A percentile compares a stretch with the other conserved stretches of the same genome.
Conservation (phyloP, 495 filamentous ascomycete species). For the Annulohypoxylon maeteangense region DNA sequence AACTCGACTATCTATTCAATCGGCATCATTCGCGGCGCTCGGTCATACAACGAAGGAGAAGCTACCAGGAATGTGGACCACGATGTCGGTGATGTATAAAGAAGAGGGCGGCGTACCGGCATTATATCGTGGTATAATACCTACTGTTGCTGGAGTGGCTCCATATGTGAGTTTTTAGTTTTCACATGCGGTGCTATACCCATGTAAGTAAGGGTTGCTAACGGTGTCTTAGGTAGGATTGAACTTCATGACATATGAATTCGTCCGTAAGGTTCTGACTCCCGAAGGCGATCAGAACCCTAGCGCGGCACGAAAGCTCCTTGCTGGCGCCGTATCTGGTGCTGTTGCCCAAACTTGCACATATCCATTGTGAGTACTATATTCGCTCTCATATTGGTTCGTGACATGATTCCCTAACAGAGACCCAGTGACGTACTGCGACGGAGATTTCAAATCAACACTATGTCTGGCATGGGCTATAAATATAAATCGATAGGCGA, state of each 20-base stretch:
- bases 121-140: constrained; percentile 90
- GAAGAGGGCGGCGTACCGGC: constrained; percentile 86
- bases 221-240: constrained; percentile 76
- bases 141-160: constrained; percentile 93
- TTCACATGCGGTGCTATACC: background rate
- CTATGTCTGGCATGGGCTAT: constrained; percentile 98
- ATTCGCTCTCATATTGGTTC: background rate
- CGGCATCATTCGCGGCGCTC: constrained; percentile 88
- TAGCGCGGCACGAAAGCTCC: constrained; percentile 78
- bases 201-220: constrained; percentile 24
- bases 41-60: constrained; percentile 64
- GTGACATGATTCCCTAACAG: constrained; percentile 37
- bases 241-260: constrained; percentile 98
- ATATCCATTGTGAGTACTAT: constrained; percentile 89
- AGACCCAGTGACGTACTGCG: constrained; percentile 85
- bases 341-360: constrained; percentile 97
- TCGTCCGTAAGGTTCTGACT: constrained; percentile 83
- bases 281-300: constrained; percentile 90
- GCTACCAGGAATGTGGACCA: constrained; percentile 92
- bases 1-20: constrained; percentile 94
- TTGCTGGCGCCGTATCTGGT: constrained; percentile 91
- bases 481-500: constrained; percentile 89
- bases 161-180: constrained; percentile 76
- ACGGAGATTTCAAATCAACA: constrained; percentile 96
- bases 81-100: constrained; percentile 84